Evolutionary conservation across 1,284 basidiomycete genomes (phyloP), one percentile per base, ranked within the genome.

Genomic region (Afroboletus lepidellus): DNA sequence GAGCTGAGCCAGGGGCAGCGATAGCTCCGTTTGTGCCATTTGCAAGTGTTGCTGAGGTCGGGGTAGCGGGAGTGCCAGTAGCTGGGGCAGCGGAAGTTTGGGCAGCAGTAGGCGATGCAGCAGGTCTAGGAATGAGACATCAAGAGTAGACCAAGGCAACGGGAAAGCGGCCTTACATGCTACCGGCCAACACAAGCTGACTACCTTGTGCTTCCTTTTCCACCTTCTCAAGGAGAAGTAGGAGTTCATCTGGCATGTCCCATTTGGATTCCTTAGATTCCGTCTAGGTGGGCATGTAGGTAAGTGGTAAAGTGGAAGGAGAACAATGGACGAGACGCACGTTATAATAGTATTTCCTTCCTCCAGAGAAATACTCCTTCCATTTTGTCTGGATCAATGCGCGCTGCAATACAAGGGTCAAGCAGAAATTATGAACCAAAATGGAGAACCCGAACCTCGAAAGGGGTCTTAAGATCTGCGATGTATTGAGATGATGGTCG

Each of bases 321-420:
- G 23, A 36, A 33, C 6, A 46, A 27, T 21, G 36, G 13, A 53
- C 41, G 34, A 5, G 30, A 71, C 83, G 52, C 54, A 91, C 87
- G 65, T 97, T 90, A 61, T 95, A 94, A 72, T 94, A 97, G 72
- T 96, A 97, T 58, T 94, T 94, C 57, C 92, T 76, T 24, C 92
- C 92, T 48, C 91, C 83, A 5, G 90, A 90, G 58, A 90, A 87
- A 66, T 95, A 96, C 70, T 95, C 92, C 64, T 94, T 95, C 94
- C 94, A 97, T 69, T 83, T 80, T 16, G 92, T 94, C 70, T 91
- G 79, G 37, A 80, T 84, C 53, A 95, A 73, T n/a, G 92, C 92
- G 63, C 84, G 83, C 90, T 94, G 59, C n/a, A 36, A 60, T 45
- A 58, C 46, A 45, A 41, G 29, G 23, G 30, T 33, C 60, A 15